Evolutionary conservation across 2,329 filamentous ascomycete species (phyloP).

Genomic region (Pseudovirgaria hyperparasitica): DNA sequence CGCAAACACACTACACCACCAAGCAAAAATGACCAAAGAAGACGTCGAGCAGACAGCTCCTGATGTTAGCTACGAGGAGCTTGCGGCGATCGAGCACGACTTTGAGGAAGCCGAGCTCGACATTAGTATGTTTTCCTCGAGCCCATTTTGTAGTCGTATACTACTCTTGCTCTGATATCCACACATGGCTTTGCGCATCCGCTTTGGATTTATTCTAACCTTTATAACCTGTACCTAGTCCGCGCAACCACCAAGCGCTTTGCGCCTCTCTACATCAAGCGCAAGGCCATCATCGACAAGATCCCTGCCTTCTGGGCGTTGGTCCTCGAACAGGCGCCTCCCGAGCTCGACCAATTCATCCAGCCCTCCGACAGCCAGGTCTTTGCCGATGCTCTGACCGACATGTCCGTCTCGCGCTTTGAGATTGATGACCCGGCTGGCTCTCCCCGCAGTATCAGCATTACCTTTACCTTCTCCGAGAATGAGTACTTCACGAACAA

Average conservation of each 20-base stretch:
- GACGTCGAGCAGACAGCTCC: neutral
- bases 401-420: constrained; percentile 64
- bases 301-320: constrained; percentile 92
- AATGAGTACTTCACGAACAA: constrained; percentile 75
- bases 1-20: neutral
- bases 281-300: constrained; percentile 53
- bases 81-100: constrained; percentile 67
- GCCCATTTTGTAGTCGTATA: too few relatives aligned
- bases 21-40: neutral
- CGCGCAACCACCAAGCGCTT: constrained; percentile 59
- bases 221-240: constrained; percentile 35
- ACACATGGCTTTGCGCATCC: neutral
- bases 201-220: neutral
- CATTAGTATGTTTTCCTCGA: constrained; percentile 62
- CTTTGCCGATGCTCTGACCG: constrained; percentile 54
- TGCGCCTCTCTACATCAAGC: constrained; percentile 62
- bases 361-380: constrained; percentile 66
- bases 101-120: constrained; percentile 76
- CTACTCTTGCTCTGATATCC: constrained; percentile 4
- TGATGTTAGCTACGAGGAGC: constrained; percentile 56
- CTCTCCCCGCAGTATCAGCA: constrained; percentile 64
- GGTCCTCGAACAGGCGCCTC: constrained; percentile 75
- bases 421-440: constrained; percentile 57
- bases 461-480: constrained; percentile 61
- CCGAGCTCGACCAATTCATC: constrained; percentile 79